A percentile compares a stretch with the other conserved stretches of the same genome.
phyloP scores from a whole-genome alignment of 2,329 filamentous ascomycete genomes.

The Macroventuria anomochaeta region DNA sequence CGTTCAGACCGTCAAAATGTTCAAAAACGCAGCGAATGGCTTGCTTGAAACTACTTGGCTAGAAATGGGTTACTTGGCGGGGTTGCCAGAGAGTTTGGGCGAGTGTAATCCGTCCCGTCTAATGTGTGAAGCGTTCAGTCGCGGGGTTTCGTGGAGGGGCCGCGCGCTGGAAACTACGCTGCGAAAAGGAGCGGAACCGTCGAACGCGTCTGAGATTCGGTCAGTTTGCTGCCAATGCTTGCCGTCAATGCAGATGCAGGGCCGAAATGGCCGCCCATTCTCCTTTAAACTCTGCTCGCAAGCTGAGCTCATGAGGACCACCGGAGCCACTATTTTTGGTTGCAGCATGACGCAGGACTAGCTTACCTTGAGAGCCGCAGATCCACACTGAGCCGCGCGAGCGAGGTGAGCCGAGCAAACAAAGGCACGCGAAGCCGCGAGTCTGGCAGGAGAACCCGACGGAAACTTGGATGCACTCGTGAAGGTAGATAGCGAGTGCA shows the following conservation, averaged over 20 bases:
- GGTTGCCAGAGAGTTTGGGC: slow-evolving; percentile 14
- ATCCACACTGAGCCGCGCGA: slow-evolving; percentile 12
- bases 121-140: slow-evolving; percentile 12
- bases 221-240: slow-evolving; percentile 15
- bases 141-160: slow-evolving; percentile 16
- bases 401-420: slow-evolving; percentile 5
- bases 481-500: slow-evolving; percentile 30
- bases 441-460: neutral
- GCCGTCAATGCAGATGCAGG: slow-evolving; percentile 1
- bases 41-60: slow-evolving; percentile 17
- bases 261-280: neutral
- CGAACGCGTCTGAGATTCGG: slow-evolving; percentile 10
- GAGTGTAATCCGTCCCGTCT: slow-evolving; percentile 12
- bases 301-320: slow-evolving; percentile 4
- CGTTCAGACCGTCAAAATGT: neutral
- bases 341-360: slow-evolving; percentile 26
- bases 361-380: slow-evolving; percentile 31
- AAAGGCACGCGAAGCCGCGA: slow-evolving; percentile 1
- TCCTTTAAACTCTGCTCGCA: slow-evolving; percentile 7
- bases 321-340: slow-evolving; percentile 25
- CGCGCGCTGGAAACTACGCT: slow-evolving; percentile 6
- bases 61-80: slow-evolving; percentile 20
- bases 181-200: slow-evolving; percentile 11
- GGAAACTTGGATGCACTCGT: neutral
- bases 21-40: slow-evolving; percentile 13